Evolutionary conservation across 139 green algal genomes (phyloP), one percentile per base, ranked within the genome.

Genomic region (Ettlia oleoabundans): DNA sequence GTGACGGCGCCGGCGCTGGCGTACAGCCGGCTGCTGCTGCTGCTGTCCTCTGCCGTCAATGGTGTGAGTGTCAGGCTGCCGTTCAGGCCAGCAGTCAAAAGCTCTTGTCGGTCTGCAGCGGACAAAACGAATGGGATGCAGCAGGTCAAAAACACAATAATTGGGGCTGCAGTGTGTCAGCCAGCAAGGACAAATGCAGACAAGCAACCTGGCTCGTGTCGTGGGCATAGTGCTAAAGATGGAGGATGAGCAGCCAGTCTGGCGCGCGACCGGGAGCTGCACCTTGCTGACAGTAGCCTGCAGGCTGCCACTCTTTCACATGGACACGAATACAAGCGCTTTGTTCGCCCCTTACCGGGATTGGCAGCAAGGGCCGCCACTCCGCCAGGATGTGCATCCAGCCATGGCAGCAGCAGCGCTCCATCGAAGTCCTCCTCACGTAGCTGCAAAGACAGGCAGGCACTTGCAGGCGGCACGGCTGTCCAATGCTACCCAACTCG

Each of bases 341-440:
- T n/a, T n/a, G n/a, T n/a, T n/a, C n/a, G n/a, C n/a, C n/a, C 1
- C 61, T 7, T 15, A 82, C 77, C 77, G 53, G 77, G 26, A 42
- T 55, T 82, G 22, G 65, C 64, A 3, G 42, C 65, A 33, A 83
- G 37, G 19, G 65, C 78, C 3, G 78, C 40, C 42, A 83, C 66
- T 0, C 41, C 47, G 13, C 13, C 47, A 1, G 51, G 58, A 37
- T 83, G 78, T 3, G 38, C 33, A 26, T 83, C 78, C 35, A 77
- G 26, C 78, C 78, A 83, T 35, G 78, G 65, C 51, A 43, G 78
- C 78, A 83, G 64, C 63, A 65, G 51, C 18, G 78, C 33, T 0
- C 78, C 78, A 10, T 83, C 78, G 41, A 83, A 68, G 28, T 83
- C 78, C 28, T 83, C 78, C 2, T 66, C 66, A 0, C 66, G 65